phyloP scores from a whole-genome alignment of 2,329 filamentous ascomycete species.

The Neonectria hederae region DNA sequence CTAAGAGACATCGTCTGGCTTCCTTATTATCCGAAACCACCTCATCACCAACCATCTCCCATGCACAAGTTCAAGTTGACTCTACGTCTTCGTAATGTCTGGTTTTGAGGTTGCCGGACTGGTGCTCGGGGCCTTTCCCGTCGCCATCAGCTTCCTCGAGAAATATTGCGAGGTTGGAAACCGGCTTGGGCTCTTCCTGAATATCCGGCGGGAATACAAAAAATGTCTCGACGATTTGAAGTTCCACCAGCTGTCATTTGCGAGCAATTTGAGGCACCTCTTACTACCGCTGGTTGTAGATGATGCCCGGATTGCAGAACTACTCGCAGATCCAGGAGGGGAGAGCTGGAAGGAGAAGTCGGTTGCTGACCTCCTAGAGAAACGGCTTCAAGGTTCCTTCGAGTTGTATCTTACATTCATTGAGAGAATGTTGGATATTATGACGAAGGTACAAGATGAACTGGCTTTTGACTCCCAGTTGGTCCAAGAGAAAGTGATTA shows the following conservation, averaged over 20 bases:
- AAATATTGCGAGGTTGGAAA: slow-evolving; percentile 21
- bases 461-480: slow-evolving; percentile 27
- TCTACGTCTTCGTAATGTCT: slow-evolving; percentile 10
- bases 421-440: slow-evolving; percentile 13
- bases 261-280: slow-evolving; percentile 30
- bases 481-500: slow-evolving; percentile 21
- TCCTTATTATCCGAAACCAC: not conserved
- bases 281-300: slow-evolving; percentile 35
- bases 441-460: slow-evolving; percentile 33
- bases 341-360: slow-evolving; percentile 29
- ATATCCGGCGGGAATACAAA: slow-evolving; percentile 18
- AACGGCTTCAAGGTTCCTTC: slow-evolving; percentile 31
- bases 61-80: too few species aligned
- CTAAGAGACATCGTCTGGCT: not conserved
- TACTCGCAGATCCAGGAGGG: slow-evolving; percentile 32
- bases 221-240: slow-evolving; percentile 31
- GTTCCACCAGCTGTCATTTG: slow-evolving; percentile 25
- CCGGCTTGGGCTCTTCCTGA: slow-evolving; percentile 4
- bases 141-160: slow-evolving; percentile 23
- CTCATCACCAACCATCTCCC: not conserved
- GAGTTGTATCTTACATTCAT: slow-evolving; percentile 29
- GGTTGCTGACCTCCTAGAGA: slow-evolving; percentile 20
- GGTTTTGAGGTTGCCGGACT: slow-evolving; percentile 30
- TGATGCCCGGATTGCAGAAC: slow-evolving; percentile 24
- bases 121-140: slow-evolving; percentile 28